Base-by-base conservation (phyloP, 140 eudicot genomes). In the Oenanthe javanica region DNA sequence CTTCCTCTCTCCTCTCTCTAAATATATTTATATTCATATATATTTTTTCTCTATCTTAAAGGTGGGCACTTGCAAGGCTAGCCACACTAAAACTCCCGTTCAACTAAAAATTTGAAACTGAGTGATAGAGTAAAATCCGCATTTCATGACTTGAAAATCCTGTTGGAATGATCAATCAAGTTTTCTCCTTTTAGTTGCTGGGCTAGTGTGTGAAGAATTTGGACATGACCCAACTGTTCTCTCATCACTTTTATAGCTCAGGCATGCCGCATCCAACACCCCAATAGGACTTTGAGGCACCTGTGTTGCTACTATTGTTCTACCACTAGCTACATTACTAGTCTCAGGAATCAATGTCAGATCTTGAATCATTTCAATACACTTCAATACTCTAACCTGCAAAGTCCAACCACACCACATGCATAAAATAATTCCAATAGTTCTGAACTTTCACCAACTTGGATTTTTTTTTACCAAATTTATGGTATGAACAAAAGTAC, bases 341-440 rank as follows among this genome's bases (percentile, higher is more conserved):
- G 76, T 42, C 79, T 81, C 82, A 67, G 57, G 76, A 47, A 31
- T 54, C 82, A 81, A 59, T 79, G 83, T 49, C 83, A 87, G 71
- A 63, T 86, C 83, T 82, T 88, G 80, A 61, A 90, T 78, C 84
- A 88, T 46, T 79, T 88, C 87, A 50, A 84, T 19, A 82, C 95
- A 90, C 82, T 86, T 86, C 84, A 88, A 8, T 77, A 90, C 88
- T 78, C 90, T 90, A 1, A n/a, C 90, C 95, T 90, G 90, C 85
- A 84, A 77, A 7, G 43, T 61, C 14, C 77, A 82, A 67, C 46
- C 83, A 64, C 14, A 79, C 67, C 38, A 57, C 31, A 49, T n/a
- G 47, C 4, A 46, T 46, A 21, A n/a, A 74, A 74, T 61, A 61
- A 61, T 61, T 61, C 40, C 42, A 74, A 47, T 25, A 9, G 31